Evolutionary conservation across 495 filamentous ascomycete species (phyloP), one percentile per base, ranked within the genome.

Genomic region (Evernia prunastri): DNA sequence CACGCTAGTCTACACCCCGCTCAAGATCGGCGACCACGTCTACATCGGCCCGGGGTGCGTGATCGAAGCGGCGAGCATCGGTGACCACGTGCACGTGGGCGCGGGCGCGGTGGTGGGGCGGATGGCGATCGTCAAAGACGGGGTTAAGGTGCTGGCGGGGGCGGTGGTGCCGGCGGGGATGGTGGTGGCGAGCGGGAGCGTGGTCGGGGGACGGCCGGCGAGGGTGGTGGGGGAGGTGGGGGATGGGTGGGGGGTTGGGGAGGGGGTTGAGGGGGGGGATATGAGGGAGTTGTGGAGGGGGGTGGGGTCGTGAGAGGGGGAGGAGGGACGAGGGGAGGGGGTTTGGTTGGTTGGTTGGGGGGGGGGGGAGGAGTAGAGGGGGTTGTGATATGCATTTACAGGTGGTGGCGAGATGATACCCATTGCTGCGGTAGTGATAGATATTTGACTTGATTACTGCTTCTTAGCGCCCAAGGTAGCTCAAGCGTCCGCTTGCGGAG

Each of bases 11-110:
- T 92, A 88, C 77, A 89, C 88, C 68, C 91, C 91, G 49, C 85
- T 96, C 65, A 90, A 92, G 72, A 89, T 98, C 61, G 91, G 91
- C 40, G 89, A 96, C 70, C 91, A 97, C 74, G 90, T 95, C 64
- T 96, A 91, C 72, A 81, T 98, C 47, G 91, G 90, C 35, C 82
- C 86, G 65, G 73, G 78, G 43, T 82, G 87, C 60, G 82, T 92
- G 62, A 76, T 94, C 47, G 89, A 92, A 74, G 91, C 91, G 13
- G 90, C 90, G 40, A 80, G 82, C 33, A 80, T 94, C 42, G 90
- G 90, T 12, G 87, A 79, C 58, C 90, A 96, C 76, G 92, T 96
- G 9, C 81, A 89, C 69, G 87, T 98, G 68, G 92, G 89, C 25
- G 79, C 79, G 25, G 82, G 84, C 47, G 86, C 83, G 39, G 87